Base-by-base conservation (phyloP, 2,329 filamentous ascomycete species). In the Xylaria multiplex region DNA sequence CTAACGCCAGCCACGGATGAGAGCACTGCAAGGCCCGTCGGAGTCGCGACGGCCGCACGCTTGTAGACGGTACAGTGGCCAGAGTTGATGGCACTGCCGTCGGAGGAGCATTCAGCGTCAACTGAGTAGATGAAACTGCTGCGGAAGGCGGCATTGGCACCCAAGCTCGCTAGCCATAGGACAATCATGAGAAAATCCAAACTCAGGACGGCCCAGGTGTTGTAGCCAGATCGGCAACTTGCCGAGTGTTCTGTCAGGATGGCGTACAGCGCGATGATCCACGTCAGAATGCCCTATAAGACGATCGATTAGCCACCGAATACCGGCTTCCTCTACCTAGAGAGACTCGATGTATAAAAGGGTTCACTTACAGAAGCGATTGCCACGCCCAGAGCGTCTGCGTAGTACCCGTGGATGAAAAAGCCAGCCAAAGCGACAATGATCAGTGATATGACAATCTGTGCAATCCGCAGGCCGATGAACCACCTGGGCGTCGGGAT, bases 151-250 rank as follows among this genome's bases (percentile, higher is more conserved):
- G 83, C 83, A 14, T 77, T 77, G 30, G 81, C 77, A 40, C 73
- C 79, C 71, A 78, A 74, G n/a, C 79, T 77, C 0, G 81, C 77
- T 19, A 85, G 79, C 83, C 83, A 85, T 59, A 85, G 77, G 62
- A 85, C 70, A 53, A 81, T 70, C 73, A 85, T 76, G 49, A 84
- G 73, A 3, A 72, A 77, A 52, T 85, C 82, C 24, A 85, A 76
- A 14, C 74, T 74, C 7, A 85, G 73, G 9, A 83, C 76, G 46
- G 82, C 82, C 68, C 80, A 77, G 63, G 83, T 77, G 67, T 84
- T 80, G 70, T 85, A 84, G 19, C 74, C 71, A 1, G 59, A 27
- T 22, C 74, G 79, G 45, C 80, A 75, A 4, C 71, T 65, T 6
- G 74, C 9, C 16, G 81, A 65, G 61, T 79, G 82, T 64, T 84